Percentiles rank a stretch among this genome's conserved stretches.
Evolutionary conservation across 768 basidiomycete species (phyloP).

Genomic region (Clavaria fumosa): DNA sequence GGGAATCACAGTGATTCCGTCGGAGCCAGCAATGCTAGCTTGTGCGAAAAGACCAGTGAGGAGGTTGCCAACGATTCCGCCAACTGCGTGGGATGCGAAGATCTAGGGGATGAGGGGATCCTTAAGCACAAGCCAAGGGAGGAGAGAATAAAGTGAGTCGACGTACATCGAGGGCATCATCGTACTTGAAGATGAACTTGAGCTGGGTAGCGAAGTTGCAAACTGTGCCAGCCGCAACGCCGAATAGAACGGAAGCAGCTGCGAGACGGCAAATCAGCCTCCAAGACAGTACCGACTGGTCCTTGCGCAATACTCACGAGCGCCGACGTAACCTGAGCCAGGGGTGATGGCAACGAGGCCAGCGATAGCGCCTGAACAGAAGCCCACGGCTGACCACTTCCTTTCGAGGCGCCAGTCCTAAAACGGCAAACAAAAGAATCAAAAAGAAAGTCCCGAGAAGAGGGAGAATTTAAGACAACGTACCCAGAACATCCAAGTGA

Average conservation of each 20-base stretch:
- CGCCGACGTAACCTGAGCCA: constrained; percentile 68
- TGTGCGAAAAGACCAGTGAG: constrained; percentile 86
- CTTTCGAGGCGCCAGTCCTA: constrained; percentile 83
- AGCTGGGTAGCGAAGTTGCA: constrained; percentile 97
- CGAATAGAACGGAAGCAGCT: constrained; percentile 77
- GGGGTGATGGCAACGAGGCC: constrained; percentile 86
- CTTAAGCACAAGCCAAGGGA: not conserved
- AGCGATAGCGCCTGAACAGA: constrained; percentile 88
- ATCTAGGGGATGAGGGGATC: constrained; percentile 34
- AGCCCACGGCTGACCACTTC: constrained; percentile 89
- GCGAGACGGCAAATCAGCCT: not conserved
- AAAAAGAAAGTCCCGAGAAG: not conserved
- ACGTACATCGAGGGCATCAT: constrained; percentile 68
- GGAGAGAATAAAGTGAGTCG: not conserved
- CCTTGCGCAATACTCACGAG: constrained; percentile 33
- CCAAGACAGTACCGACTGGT: not conserved
- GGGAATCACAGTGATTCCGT: constrained; percentile 46
- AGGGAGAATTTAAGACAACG: constrained; percentile 6
- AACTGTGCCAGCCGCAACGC: constrained; percentile 63
- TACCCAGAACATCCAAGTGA: constrained; percentile 89
- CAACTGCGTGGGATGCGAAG: constrained; percentile 73
- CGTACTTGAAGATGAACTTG: constrained; percentile 65
- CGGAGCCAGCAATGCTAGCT: constrained; percentile 58
- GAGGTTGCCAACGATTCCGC: constrained; percentile 69
- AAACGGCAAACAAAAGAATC: not conserved